Evolutionary conservation across 2,329 filamentous ascomycete species (phyloP).

Genomic region (Cladophialophora chaetospira): DNA sequence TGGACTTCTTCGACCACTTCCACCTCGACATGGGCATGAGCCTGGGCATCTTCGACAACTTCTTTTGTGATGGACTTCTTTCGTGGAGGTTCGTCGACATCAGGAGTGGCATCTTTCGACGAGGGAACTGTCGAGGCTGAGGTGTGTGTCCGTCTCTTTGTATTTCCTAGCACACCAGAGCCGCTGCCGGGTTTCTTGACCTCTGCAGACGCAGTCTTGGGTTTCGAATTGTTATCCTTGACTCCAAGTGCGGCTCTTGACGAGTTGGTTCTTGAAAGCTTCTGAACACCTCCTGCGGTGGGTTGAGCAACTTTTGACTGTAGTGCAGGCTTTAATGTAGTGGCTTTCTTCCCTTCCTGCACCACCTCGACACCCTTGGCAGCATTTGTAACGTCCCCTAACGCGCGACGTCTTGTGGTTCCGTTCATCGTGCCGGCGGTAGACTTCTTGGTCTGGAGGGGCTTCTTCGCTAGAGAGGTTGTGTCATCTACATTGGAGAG

Average conservation of each 20-base stretch:
- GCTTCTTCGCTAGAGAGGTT: conserved; percentile 64
- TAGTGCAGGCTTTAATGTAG: conserved; percentile 64
- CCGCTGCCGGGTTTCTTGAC: conserved; percentile 73
- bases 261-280: conserved; percentile 62
- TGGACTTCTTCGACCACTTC: conserved; percentile 34
- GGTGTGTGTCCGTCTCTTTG: conserved; percentile 68
- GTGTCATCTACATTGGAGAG: conserved; percentile 53
- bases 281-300: conserved; percentile 74
- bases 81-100: conserved; percentile 63
- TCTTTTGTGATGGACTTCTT: conserved; percentile 66
- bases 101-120: conserved; percentile 59
- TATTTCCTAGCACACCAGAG: conserved; percentile 64
- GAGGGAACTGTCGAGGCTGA: conserved; percentile 42
- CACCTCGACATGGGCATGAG: neutral
- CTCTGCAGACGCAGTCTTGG: conserved; percentile 58
- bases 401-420: conserved; percentile 71
- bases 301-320: conserved; percentile 77
- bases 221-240: conserved; percentile 65
- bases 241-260: conserved; percentile 63
- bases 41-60: conserved; percentile 44
- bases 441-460: conserved; percentile 71
- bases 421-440: conserved; percentile 52
- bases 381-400: conserved; percentile 95
- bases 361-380: conserved; percentile 66
- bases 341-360: conserved; percentile 73